Percentiles rank a stretch among this genome's conserved stretches.
phyloP scores from a whole-genome alignment of 768 basidiomycete genomes.

The Calocybe cyanea region DNA sequence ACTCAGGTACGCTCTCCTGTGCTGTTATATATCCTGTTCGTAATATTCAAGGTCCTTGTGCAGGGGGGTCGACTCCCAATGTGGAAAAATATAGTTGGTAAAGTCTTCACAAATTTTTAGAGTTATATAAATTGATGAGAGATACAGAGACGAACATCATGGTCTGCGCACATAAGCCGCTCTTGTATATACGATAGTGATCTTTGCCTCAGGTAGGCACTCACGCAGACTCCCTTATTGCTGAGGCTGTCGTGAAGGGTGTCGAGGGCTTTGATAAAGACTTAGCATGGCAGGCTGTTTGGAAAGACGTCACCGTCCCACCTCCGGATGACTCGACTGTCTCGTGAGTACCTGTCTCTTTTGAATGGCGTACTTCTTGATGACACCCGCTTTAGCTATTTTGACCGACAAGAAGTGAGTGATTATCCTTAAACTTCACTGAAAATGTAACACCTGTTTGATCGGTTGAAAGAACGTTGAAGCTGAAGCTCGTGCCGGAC shows the following conservation, averaged over 20 bases:
- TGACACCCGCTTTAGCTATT: conserved; percentile 40
- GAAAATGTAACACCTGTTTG: neutral
- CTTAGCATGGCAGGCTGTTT: conserved; percentile 69
- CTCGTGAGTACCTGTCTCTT: conserved; percentile 32
- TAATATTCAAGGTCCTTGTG: neutral
- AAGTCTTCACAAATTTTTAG: conserved; percentile 7
- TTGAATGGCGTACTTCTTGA: neutral
- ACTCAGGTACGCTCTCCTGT: conserved; percentile 39
- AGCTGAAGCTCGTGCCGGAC: conserved; percentile 78
- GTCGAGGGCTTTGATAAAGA: conserved; percentile 59
- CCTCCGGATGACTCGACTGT: conserved; percentile 52
- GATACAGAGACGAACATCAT: conserved; percentile 77
- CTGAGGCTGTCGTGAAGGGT: conserved; percentile 68
- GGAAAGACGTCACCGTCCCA: conserved; percentile 67
- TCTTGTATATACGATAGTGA: neutral
- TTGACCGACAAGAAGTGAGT: conserved; percentile 65
- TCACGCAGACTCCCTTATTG: conserved; percentile 75
- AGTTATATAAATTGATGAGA: neutral
- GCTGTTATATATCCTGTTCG: neutral
- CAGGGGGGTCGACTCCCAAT: conserved; percentile 82
- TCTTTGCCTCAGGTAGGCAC: conserved; percentile 54
- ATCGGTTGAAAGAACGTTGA: conserved; percentile 51
- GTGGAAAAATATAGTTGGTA: conserved; percentile 85
- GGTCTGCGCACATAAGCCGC: conserved; percentile 30
- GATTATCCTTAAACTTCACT: neutral